phyloP scores from a whole-genome alignment of 148 eudicot genomes.

The Chenopodium album region DNA sequence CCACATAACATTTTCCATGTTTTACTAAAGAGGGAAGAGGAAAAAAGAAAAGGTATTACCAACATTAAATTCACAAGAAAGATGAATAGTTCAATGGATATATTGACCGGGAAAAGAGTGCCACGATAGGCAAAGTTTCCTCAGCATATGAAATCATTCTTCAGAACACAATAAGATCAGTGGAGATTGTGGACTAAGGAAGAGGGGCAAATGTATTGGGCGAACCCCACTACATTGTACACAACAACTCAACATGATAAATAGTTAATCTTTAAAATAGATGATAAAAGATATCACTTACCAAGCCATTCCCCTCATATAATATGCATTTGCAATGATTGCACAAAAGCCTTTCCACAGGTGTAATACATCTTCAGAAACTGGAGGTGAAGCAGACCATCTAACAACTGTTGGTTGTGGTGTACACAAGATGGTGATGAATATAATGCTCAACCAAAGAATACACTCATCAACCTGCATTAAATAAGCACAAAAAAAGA shows the following conservation, averaged over 20 bases:
- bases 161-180: neutral
- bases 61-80: neutral
- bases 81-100: neutral
- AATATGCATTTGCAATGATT: constrained; percentile 91
- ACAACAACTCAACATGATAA: neutral
- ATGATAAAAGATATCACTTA: constrained; percentile 28
- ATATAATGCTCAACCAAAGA: constrained; percentile 85
- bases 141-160: neutral
- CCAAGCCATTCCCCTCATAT: constrained; percentile 96
- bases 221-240: neutral
- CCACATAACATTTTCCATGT: too few species aligned
- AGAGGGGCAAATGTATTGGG: neutral
- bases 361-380: constrained; percentile 62
- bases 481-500: neutral
- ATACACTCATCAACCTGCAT: constrained; percentile 89
- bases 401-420: constrained; percentile 91
- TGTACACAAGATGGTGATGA: constrained; percentile 88
- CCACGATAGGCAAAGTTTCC: neutral
- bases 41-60: neutral
- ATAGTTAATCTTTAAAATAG: neutral
- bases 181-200: neutral
- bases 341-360: constrained; percentile 98
- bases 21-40: neutral
- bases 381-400: constrained; percentile 86
- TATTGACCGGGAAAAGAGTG: neutral